Evolutionary conservation across 164 flowering plant species (phyloP), one percentile per base, ranked within the genome.

Genomic region (Pachysandra terminalis): DNA sequence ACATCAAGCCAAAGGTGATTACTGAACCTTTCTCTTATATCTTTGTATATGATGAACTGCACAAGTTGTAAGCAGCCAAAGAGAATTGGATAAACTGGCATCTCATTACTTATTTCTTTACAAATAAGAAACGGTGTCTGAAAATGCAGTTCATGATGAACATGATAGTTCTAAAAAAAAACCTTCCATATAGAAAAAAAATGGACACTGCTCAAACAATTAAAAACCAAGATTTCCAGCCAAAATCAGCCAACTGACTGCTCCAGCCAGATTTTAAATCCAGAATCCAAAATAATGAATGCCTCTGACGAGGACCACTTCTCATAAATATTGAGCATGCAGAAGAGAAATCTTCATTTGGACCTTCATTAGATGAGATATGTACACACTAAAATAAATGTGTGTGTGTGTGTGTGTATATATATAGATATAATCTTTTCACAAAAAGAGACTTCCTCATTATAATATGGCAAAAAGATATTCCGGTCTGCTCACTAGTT

Each of bases 1-100:
- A 89, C 96, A 75, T 95, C 96, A 66, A 95, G 77, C 99, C 99
- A 95, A 59, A 92, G 86, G 77, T 89, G 96, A 67, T 83, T 76
- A 16, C 73, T 68, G 75, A 89, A 95, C 77, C 95, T 87, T 54
- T 87, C 89, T 69, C 65, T 83, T n/a, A 95, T 85, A 75, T 90
- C 97, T 72, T 84, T 87, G 77, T 92, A 95, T 57, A 81, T 85
- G 61, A 75, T 4, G 60, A 83, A 90, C 99, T 95, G 87, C 82
- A 77, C 19, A 67, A 72, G 48, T 37, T 56, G 26, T 21, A 58
- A 65, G 21, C 58, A 59, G 16, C 37, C 61, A 19, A 15, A 32
- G 37, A 55, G n/a, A 53, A 40, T 21, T 24, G 19, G 63, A 71
- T 12, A 9, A 19, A 22, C 59, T 32, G 51, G 25, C 19, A 16